Percentiles rank a stretch among this genome's conserved stretches.
Evolutionary conservation across 805 yeast genomes (phyloP).

Genomic region (Cyberlindnera mississippiensis): DNA sequence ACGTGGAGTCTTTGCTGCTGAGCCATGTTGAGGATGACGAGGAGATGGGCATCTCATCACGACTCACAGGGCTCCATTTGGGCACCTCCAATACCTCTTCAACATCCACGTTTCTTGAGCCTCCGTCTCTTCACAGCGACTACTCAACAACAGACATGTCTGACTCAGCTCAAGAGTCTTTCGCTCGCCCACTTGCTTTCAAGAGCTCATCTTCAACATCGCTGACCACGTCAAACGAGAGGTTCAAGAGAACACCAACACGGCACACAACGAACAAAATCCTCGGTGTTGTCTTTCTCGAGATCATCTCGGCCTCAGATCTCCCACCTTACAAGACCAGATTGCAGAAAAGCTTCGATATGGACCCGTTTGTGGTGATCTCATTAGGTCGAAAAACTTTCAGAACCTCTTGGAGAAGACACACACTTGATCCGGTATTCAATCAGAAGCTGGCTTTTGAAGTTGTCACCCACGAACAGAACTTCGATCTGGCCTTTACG

Average conservation of each 20-base stretch:
- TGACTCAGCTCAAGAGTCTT: background rate
- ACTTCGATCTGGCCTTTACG: slow-evolving; percentile 63
- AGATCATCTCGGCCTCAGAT: slow-evolving; percentile 67
- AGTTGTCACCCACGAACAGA: slow-evolving; percentile 58
- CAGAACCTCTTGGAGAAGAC: slow-evolving; percentile 80
- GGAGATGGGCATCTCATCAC: no score
- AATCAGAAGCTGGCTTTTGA: slow-evolving; percentile 81
- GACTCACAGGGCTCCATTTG: slow-evolving; percentile 1
- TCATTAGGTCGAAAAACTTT: slow-evolving; percentile 86
- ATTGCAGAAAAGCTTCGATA: slow-evolving; percentile 69
- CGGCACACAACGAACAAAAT: background rate
- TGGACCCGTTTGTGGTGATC: slow-evolving; percentile 95
- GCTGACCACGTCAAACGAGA: background rate
- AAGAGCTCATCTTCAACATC: background rate
- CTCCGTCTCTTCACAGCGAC: background rate
- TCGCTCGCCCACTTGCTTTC: background rate
- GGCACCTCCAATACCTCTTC: slow-evolving; percentile 1
- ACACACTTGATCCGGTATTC: slow-evolving; percentile 76
- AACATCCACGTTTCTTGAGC: background rate
- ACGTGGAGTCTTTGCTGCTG: slow-evolving; percentile 22
- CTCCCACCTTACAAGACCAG: slow-evolving; percentile 71
- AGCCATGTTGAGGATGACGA: slow-evolving; percentile 4
- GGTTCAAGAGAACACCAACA: background rate
- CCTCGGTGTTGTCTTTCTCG: slow-evolving; percentile 71
- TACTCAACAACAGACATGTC: slow-evolving; percentile 6